Percentiles rank a stretch among this genome's conserved stretches.
Conservation (phyloP, 208 protist species). For the Trypanosoma theileri region DNA sequence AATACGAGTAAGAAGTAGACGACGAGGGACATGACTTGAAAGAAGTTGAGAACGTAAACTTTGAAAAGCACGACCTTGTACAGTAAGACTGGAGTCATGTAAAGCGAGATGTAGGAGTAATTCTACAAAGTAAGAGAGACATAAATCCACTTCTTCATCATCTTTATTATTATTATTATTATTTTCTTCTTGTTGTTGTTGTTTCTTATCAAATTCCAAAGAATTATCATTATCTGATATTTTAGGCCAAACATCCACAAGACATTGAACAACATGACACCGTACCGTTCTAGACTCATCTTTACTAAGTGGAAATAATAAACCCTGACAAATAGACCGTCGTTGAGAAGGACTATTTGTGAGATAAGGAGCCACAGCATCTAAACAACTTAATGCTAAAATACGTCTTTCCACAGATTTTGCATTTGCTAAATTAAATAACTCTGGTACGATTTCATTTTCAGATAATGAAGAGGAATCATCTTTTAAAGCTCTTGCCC, state of each 20-base stretch:
- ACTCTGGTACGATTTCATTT: conserved; percentile 61
- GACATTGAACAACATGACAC: conserved; percentile 48
- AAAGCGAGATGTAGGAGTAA: conserved; percentile 52
- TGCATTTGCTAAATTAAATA: conserved; percentile 66
- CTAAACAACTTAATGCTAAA: conserved; percentile 58
- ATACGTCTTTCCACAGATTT: conserved; percentile 45
- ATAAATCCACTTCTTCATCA: neutral
- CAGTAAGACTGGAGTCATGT: conserved; percentile 45
- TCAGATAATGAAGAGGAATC: conserved; percentile 33
- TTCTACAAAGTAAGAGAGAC: conserved; percentile 32
- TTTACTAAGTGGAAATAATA: conserved; percentile 63
- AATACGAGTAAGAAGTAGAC: conserved; percentile 36
- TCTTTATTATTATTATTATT: conserved; percentile 1
- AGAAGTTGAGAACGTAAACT: conserved; percentile 53
- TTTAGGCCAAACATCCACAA: conserved; percentile 47
- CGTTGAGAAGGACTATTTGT: conserved; percentile 30
- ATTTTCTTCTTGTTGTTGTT: neutral
- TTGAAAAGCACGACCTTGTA: conserved; percentile 50
- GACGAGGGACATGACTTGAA: conserved; percentile 31
- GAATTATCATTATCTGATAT: neutral
- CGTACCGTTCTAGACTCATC: conserved; percentile 60
- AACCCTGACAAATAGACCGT: conserved; percentile 51
- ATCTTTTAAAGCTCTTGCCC: conserved; percentile 42
- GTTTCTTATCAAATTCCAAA: neutral
- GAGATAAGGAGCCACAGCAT: conserved; percentile 39